phyloP scores from a whole-genome alignment of 257 asterid genomes.

The Solanum etuberosum region DNA sequence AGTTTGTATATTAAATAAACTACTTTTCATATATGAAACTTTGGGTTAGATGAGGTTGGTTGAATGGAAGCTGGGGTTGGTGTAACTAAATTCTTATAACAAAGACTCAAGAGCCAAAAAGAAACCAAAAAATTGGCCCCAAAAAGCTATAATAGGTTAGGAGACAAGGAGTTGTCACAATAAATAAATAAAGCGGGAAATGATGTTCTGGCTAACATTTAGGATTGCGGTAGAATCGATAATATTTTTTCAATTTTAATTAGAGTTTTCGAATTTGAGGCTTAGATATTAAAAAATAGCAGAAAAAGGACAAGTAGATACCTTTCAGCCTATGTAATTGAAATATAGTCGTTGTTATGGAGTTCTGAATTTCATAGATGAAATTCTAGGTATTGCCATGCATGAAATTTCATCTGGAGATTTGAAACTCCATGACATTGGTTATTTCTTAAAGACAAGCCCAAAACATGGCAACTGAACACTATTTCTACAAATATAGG shows the following conservation, averaged over 20 bases:
- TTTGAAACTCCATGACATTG: neutral
- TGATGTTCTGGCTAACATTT: neutral
- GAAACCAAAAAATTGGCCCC: neutral
- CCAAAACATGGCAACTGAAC: neutral
- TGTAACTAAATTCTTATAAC: neutral
- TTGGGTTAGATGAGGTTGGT: conserved; percentile 1
- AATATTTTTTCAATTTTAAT: neutral
- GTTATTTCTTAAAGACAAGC: neutral
- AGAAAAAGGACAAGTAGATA: neutral
- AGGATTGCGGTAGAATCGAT: neutral
- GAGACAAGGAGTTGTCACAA: neutral
- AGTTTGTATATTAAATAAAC: neutral
- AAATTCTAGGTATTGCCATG: neutral
- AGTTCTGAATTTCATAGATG: neutral
- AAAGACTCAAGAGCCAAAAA: neutral
- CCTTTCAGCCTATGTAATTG: neutral
- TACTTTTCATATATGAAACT: neutral
- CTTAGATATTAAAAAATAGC: rapidly evolving
- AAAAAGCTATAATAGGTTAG: neutral
- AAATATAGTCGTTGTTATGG: neutral
- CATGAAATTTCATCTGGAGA: neutral
- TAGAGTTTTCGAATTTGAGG: neutral
- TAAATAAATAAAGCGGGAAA: neutral
- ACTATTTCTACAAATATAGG: neutral
- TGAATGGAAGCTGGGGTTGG: neutral